These are phyloP conservation scores for Begonia masoniana DNA, from an alignment of 306 rosid species.

Conservation along the genomic window DNA sequence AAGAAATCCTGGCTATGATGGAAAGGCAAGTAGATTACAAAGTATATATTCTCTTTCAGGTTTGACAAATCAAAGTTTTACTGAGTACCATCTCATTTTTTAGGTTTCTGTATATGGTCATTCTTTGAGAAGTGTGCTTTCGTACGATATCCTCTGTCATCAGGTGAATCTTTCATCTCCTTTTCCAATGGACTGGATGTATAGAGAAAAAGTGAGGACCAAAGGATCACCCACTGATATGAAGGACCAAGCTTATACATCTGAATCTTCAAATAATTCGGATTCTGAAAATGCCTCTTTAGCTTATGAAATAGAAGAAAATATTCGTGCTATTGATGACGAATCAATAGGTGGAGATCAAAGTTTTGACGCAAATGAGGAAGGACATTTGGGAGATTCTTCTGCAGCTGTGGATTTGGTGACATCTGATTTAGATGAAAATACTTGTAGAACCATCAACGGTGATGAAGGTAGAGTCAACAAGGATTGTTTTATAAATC, in stretches of 20 bases:
- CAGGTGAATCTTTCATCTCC: conserved; percentile 67
- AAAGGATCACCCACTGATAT: conserved; percentile 20
- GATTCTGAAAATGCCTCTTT: conserved; percentile 17
- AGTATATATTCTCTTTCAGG: too few relatives aligned
- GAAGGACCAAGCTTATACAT: conserved; percentile 19
- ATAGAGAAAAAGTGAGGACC: conserved; percentile 25
- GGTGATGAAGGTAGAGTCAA: conserved; percentile 17
- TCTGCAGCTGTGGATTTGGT: conserved; percentile 17
- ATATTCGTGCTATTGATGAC: conserved; percentile 18
- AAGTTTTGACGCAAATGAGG: conserved; percentile 12
- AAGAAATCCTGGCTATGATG: conserved; percentile 91
- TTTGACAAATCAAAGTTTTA: too few relatives aligned
- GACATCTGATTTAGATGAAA: conserved; percentile 24
- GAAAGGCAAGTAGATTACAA: conserved; percentile 39
- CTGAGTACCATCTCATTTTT: conserved; percentile 1
- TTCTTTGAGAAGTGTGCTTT: conserved; percentile 96
- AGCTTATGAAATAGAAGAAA: conserved; percentile 16
- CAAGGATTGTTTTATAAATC: conserved; percentile 22
- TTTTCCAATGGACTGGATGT: conserved; percentile 73
- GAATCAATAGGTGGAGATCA: conserved; percentile 17
- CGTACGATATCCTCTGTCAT: conserved; percentile 98
- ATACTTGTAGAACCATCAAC: conserved; percentile 7
- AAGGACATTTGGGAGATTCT: conserved; percentile 27
- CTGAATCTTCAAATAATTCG: conserved; percentile 18
- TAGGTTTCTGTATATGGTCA: conserved; percentile 94